These are phyloP conservation scores for Deinandra increscens DNA, from an alignment of 129 eudicot species.

Conservation along the genomic window DNA sequence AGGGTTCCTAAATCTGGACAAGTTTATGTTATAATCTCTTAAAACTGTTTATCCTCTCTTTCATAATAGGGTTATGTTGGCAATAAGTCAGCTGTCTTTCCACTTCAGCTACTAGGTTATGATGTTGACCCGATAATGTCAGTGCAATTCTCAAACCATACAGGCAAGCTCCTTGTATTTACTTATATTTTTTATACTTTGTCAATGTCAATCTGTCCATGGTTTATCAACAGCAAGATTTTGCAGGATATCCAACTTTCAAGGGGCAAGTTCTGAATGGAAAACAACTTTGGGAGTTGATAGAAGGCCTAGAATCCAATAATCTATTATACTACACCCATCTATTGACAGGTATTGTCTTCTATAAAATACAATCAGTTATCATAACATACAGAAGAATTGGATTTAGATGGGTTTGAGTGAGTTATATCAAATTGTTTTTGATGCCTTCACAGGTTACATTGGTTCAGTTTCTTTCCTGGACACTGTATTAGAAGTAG, in stretches of 20 bases:
- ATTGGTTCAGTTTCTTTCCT: constrained; percentile 93
- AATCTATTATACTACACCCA: constrained; percentile 82
- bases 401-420: background rate
- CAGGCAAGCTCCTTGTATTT: constrained; percentile 62
- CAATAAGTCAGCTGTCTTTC: constrained; percentile 94
- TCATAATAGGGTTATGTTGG: constrained; percentile 85
- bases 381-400: background rate
- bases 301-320: constrained; percentile 91
- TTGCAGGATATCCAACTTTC: constrained; percentile 91
- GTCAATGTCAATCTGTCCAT: constrained; percentile 8
- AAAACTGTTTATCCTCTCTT: background rate
- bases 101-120: constrained; percentile 88
- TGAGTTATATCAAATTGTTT: background rate
- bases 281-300: constrained; percentile 78
- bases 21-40: background rate
- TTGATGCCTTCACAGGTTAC: constrained; percentile 59
- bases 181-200: constrained; percentile 17
- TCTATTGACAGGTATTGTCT: constrained; percentile 71
- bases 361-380: background rate
- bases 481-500: constrained; percentile 71
- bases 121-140: constrained; percentile 97
- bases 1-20: constrained; percentile 14
- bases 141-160: constrained; percentile 95
- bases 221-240: constrained; percentile 18
- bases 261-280: constrained; percentile 94